phyloP scores from a whole-genome alignment of 2,329 filamentous ascomycete species.

The Lojkania enalia region DNA sequence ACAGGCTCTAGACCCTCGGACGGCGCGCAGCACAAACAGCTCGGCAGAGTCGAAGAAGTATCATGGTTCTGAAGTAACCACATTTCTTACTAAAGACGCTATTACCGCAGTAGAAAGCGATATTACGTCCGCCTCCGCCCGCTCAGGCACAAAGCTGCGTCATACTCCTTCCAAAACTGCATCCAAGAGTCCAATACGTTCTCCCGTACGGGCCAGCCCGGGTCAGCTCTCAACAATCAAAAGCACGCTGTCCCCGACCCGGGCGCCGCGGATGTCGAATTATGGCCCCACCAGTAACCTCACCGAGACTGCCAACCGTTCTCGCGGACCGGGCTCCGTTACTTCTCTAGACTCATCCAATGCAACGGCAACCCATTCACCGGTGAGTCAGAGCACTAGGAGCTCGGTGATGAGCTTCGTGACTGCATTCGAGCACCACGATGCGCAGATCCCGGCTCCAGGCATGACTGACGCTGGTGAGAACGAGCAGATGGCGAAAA shows the following conservation, averaged over 20 bases:
- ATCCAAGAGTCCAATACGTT: constrained; percentile 23
- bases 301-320: constrained; percentile 10
- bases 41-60: constrained; percentile 18
- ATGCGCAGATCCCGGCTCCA: constrained; percentile 7
- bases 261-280: background rate
- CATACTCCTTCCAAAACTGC: constrained; percentile 22
- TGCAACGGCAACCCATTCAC: constrained; percentile 28
- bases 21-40: constrained; percentile 21
- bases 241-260: constrained; percentile 24
- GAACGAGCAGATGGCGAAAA: constrained; percentile 10
- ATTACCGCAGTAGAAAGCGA: constrained; percentile 25
- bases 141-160: constrained; percentile 17
- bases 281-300: no score
- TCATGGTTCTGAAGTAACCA: constrained; percentile 16
- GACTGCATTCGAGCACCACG: constrained; percentile 18
- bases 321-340: constrained; percentile 17
- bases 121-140: constrained; percentile 16
- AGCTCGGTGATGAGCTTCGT: constrained; percentile 25
- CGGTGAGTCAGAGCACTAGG: constrained; percentile 32
- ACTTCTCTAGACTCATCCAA: constrained; percentile 22
- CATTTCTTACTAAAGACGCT: constrained; percentile 36
- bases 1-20: constrained; percentile 15
- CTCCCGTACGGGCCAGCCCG: constrained; percentile 17
- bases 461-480: constrained; percentile 22
- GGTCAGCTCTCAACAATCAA: constrained; percentile 16